A percentile compares a stretch with the other conserved stretches of the same genome.
Conservation (phyloP, 257 asterid species). For the Forsythia viridissima region DNA sequence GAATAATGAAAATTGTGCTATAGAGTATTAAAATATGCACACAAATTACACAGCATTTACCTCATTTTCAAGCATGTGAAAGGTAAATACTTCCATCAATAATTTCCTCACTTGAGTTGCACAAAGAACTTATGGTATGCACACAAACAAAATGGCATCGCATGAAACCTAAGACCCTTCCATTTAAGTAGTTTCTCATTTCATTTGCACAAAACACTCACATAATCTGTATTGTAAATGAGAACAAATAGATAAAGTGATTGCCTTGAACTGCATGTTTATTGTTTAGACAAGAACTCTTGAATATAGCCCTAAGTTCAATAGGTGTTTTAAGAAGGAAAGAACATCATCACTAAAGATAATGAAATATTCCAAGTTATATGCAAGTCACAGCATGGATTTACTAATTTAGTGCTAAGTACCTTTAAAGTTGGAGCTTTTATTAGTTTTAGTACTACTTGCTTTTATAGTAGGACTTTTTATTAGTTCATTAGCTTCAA, state of each 20-base stretch:
- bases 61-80: neutral
- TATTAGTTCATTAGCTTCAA: constrained; percentile 15
- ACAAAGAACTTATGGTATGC: neutral
- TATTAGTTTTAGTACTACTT: constrained; percentile 5
- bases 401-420: neutral
- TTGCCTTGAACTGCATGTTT: neutral
- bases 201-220: neutral
- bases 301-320: neutral
- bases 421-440: neutral
- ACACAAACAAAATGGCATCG: neutral
- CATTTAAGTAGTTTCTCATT: neutral
- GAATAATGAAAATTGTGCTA: neutral
- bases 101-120: neutral
- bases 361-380: neutral
- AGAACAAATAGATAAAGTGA: neutral
- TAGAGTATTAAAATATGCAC: neutral
- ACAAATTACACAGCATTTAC: neutral
- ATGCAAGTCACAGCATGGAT: neutral
- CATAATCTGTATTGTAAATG: neutral
- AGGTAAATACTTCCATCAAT: neutral
- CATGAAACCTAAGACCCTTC: neutral
- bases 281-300: neutral
- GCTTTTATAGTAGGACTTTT: neutral
- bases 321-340: neutral
- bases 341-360: neutral